Evolutionary conservation across 2,329 filamentous ascomycete genomes (phyloP).

Genomic region (Cyclaneusma minus): DNA sequence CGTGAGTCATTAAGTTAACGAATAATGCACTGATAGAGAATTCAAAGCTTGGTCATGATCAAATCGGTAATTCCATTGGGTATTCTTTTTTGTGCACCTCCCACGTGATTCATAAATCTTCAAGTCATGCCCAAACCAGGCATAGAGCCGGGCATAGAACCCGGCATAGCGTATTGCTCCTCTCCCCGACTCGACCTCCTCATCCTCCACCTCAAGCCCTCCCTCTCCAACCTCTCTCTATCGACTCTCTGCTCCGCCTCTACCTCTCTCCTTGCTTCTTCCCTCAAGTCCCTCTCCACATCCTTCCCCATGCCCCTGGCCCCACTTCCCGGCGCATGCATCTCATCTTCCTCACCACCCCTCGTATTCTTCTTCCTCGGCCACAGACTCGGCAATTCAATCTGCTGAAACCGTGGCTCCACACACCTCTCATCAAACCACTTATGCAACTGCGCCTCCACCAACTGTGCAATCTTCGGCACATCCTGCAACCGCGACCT

Average conservation of each 20-base stretch:
- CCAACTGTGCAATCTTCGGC: conserved; percentile 73
- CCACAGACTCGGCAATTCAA: conserved; percentile 70
- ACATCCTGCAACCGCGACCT: conserved; percentile 72
- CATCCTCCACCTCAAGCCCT: conserved; percentile 4
- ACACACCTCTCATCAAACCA: conserved; percentile 85
- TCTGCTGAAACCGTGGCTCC: conserved; percentile 76
- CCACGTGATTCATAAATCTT: too few relatives aligned
- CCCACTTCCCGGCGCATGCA: conserved; percentile 23
- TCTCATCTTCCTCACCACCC: conserved; percentile 45
- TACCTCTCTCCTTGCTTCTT: conserved; percentile 32
- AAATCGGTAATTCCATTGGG: too few relatives aligned
- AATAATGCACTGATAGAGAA: too few relatives aligned
- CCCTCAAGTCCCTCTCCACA: conserved; percentile 30
- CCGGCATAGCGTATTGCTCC: conserved; percentile 21
- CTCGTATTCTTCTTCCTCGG: conserved; percentile 71
- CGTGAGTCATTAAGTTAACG: too few relatives aligned
- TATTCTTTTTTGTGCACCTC: too few relatives aligned
- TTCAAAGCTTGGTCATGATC: too few relatives aligned
- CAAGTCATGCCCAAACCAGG: conserved; percentile 10
- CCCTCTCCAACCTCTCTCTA: conserved; percentile 11
- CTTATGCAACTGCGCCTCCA: conserved; percentile 63
- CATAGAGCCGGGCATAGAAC: conserved; percentile 21
- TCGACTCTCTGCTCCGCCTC: conserved; percentile 25
- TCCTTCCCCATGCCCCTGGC: conserved; percentile 39
- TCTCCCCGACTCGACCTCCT: conserved; percentile 14